Base-by-base conservation (phyloP, 192 early-diverging fungal species). In the Rhizophagus sp. region DNA sequence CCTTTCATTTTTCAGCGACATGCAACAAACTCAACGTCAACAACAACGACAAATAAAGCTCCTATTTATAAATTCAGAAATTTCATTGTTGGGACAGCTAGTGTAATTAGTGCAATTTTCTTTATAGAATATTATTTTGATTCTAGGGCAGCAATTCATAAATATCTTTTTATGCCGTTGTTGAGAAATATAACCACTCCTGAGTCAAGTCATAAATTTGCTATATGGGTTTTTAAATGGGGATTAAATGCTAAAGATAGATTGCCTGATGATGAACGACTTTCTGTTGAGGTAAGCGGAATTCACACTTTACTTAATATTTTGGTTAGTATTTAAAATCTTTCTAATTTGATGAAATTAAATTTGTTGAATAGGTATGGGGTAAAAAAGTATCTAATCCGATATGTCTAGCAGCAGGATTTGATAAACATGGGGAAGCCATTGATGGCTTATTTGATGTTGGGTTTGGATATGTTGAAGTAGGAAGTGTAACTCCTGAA, bases 391-490 rank as follows among this genome's bases (percentile, higher is more conserved):
- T 96, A 72, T 78, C 85, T 4, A 97, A 96, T 87, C 96, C 96
- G 4, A 80, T 97, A 7, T 94, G 95, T 1, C 82, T 97, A 73
- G 96, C 96, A 11, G 96, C 96, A 27, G 96, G 96, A 27, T 97
- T 91, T 72, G 96, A 97, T 83, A 97, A 97, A 86, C 91, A 97
- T 83, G 95, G 88, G 12, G 94, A 96, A 84, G 96, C 93, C 0
- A 88, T 97, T 22, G 96, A 97, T 82, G 85, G 90, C 57, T 82
- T 97, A 73, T 91, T 96, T 78, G 92, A 86, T 50, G 86, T 96
- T 78, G 96, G 96, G 27, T 97, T 97, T 83, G 96, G 95, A 19
- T 80, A 89, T 34, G 96, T 97, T n/a, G 96, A 97, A 83, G 88
- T 97, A 27, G 96, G 96, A 61, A 93, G 90, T 81, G 90, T 97